These are phyloP conservation scores for Triglochin maritima DNA, from an alignment of 106 monocot genomes.

Conservation along the genomic window DNA sequence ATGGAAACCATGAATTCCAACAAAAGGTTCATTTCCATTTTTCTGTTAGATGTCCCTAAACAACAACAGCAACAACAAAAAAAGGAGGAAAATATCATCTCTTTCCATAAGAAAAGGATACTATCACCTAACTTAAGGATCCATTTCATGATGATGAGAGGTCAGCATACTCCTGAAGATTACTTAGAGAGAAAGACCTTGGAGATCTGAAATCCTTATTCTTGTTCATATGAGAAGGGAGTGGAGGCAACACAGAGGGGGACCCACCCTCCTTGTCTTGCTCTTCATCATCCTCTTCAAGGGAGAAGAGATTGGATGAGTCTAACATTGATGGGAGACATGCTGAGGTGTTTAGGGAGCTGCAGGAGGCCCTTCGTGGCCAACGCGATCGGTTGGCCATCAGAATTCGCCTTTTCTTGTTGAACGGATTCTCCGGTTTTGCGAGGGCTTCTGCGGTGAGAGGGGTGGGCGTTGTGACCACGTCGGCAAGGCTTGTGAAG, in stretches of 20 bases:
- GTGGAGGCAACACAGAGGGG: not conserved
- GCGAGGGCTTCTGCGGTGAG: conserved; percentile 20
- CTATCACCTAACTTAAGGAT: no score
- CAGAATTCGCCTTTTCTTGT: conserved; percentile 48
- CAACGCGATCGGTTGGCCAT: conserved; percentile 14
- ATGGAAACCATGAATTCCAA: no score
- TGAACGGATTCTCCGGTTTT: conserved; percentile 65
- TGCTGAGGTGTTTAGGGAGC: conserved; percentile 7
- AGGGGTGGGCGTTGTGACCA: conserved; percentile 3
- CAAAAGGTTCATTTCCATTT: no score
- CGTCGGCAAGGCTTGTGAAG: conserved; percentile 44
- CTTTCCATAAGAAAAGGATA: no score
- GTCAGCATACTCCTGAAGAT: conserved; percentile 1
- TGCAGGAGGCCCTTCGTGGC: conserved; percentile 30
- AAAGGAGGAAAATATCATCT: no score
- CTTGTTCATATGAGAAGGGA: not conserved
- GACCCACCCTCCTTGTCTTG: not conserved
- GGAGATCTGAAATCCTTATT: not conserved
- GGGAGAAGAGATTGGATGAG: conserved; percentile 5
- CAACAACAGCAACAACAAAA: no score
- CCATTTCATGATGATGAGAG: not conserved
- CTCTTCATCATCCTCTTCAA: conserved; percentile 1
- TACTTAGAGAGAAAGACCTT: conserved; percentile 8
- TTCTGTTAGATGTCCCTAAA: no score
- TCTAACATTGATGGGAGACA: not conserved